phyloP scores from a whole-genome alignment of 1,284 basidiomycete species.

The Schizopora paradoxa region DNA sequence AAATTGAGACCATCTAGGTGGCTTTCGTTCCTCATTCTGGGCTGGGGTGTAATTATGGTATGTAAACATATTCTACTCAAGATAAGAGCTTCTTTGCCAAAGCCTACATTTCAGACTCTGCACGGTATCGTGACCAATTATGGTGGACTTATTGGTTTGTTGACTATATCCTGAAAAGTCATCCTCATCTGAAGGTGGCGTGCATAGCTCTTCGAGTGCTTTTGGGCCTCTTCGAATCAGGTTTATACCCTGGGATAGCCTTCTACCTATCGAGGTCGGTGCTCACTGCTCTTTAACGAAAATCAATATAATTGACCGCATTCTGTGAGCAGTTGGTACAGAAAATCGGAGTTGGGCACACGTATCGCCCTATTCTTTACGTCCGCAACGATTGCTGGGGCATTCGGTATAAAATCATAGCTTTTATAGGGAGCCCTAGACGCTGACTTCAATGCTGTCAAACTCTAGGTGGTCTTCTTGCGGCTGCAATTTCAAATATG shows the following conservation, averaged over 20 bases:
- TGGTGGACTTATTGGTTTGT: constrained; percentile 43
- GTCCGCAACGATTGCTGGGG: constrained; percentile 62
- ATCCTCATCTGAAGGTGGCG: constrained; percentile 3
- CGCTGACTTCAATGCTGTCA: neutral
- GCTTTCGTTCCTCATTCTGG: constrained; percentile 48
- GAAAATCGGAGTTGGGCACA: constrained; percentile 54
- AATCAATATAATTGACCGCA: constrained; percentile 7
- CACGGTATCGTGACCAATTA: constrained; percentile 49
- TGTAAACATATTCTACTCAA: constrained; percentile 17
- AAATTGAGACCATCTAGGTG: constrained; percentile 54
- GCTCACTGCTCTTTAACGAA: neutral
- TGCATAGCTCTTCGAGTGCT: constrained; percentile 46
- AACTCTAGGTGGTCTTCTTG: constrained; percentile 49
- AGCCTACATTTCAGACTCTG: constrained; percentile 33
- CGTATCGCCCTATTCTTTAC: constrained; percentile 63
- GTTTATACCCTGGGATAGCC: constrained; percentile 50
- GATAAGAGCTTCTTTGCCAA: constrained; percentile 1
- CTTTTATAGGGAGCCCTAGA: constrained; percentile 7
- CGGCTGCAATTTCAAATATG: constrained; percentile 66
- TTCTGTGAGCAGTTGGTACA: constrained; percentile 43
- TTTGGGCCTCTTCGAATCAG: constrained; percentile 48
- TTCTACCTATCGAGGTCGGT: constrained; percentile 50
- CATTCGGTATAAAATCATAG: constrained; percentile 46
- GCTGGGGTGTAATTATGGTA: constrained; percentile 59
- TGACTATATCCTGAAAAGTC: neutral